Percentiles rank a stretch among this genome's conserved stretches.
phyloP scores from a whole-genome alignment of 768 basidiomycete species.

The Calocybe gangraenosa region DNA sequence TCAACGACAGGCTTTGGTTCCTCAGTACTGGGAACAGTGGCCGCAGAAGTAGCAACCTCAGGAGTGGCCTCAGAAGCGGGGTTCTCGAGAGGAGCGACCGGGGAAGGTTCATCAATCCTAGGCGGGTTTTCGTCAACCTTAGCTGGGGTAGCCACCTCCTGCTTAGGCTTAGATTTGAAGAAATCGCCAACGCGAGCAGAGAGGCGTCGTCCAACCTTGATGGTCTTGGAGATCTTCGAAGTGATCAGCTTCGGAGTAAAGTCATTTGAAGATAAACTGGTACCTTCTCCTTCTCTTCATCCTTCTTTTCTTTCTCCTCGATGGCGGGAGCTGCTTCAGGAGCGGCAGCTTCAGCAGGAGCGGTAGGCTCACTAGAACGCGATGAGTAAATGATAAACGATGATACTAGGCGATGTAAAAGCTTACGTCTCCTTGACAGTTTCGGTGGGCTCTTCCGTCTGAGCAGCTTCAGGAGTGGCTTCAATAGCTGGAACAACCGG shows the following conservation, averaged over 20 bases:
- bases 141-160: constrained; percentile 60
- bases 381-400: neutral
- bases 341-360: constrained; percentile 28
- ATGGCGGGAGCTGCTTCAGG: constrained; percentile 33
- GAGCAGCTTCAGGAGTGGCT: constrained; percentile 30
- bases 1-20: constrained; percentile 33
- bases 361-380: constrained; percentile 37
- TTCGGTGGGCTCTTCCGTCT: constrained; percentile 52
- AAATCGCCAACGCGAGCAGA: constrained; percentile 80
- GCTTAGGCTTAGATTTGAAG: constrained; percentile 73
- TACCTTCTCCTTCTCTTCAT: constrained; percentile 55
- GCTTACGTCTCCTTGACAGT: constrained; percentile 71
- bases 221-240: constrained; percentile 36
- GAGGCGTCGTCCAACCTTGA: constrained; percentile 77
- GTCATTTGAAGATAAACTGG: constrained; percentile 12
- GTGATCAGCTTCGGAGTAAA: neutral
- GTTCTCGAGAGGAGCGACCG: constrained; percentile 82
- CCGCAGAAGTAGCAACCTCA: constrained; percentile 29
- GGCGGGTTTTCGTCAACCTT: constrained; percentile 91
- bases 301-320: constrained; percentile 32
- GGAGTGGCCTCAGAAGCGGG: constrained; percentile 49
- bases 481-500: constrained; percentile 28
- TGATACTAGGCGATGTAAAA: neutral
- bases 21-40: constrained; percentile 24
- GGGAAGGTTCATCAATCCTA: constrained; percentile 78